Evolutionary conservation across 2,329 filamentous ascomycete species (phyloP).

Genomic region (Phaeophleospora eucalypticola): DNA sequence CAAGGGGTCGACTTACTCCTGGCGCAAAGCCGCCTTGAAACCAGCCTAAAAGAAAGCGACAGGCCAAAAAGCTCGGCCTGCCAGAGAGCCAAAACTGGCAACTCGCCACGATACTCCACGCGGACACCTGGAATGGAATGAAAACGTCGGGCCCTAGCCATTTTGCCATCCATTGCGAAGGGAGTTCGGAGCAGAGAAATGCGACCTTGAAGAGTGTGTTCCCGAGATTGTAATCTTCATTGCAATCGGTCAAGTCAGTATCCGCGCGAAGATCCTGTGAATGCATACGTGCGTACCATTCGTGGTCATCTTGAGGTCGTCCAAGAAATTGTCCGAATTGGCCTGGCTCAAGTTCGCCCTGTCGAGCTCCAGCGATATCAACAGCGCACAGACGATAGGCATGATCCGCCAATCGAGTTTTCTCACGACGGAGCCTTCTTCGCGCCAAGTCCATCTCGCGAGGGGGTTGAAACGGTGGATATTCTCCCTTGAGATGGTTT

Average conservation of each 20-base stretch:
- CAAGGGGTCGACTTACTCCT: neutral
- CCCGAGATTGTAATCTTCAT: constrained; percentile 37
- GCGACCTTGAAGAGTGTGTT: constrained; percentile 67
- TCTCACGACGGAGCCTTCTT: neutral
- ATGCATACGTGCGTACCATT: constrained; percentile 36
- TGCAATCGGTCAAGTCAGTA: neutral
- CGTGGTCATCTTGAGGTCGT: constrained; percentile 47
- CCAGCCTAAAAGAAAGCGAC: constrained; percentile 39
- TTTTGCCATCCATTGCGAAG: constrained; percentile 41
- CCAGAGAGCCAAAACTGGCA: constrained; percentile 33
- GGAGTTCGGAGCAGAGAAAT: constrained; percentile 58
- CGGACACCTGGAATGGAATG: constrained; percentile 39
- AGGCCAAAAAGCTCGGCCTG: constrained; percentile 36
- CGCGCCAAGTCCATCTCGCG: neutral
- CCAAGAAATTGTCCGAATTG: constrained; percentile 38
- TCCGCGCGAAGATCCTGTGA: neutral
- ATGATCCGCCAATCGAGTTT: neutral
- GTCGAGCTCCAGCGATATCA: neutral
- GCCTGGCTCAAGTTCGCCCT: neutral
- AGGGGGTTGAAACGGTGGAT: neutral
- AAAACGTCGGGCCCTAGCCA: constrained; percentile 43
- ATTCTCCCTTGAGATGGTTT: neutral
- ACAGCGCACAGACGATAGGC: neutral
- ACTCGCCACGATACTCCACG: constrained; percentile 43
- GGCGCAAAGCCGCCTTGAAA: constrained; percentile 55